Base-by-base conservation (phyloP, 768 basidiomycete species). In the Auriscalpium orientale region DNA sequence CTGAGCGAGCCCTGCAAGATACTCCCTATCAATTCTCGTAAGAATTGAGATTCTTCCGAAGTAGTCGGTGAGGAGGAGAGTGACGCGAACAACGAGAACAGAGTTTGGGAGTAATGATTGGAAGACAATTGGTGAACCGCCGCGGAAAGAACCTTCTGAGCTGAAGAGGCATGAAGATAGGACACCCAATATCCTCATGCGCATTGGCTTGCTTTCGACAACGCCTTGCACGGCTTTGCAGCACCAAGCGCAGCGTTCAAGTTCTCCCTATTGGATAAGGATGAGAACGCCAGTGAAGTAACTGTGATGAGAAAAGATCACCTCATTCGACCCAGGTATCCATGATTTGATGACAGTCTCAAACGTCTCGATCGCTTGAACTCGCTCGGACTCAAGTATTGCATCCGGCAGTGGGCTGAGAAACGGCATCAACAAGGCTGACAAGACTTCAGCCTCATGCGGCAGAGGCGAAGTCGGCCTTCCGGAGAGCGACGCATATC, bases 211-310 rank as follows among this genome's bases (percentile, higher is more conserved):
- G 8, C 72, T 70, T 18, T 74, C 72, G 8, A 36, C 43, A 12
- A n/a, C 50, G 10, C 53, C 51, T 36, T 74, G 67, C 1, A 81
- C 81, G 9, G 85, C 85, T 59, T 78, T 80, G 61, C 82, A 81
- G 64, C 86, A 89, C 88, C 88, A 91, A 34, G 85, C 58, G 61
- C 77, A 81, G 22, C 87, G 80, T 56, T 82, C 81, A 10, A 85
- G 71, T 53, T 76, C 79, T 21, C 68, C 72, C 61, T 77, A 65
- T 37, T 51, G 16, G 12, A 36, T 45, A 21, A 47, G 35, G 54
- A 12, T 56, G 56, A 13, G 46, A 48, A 12, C 49, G 43, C 36
- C n/a, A 18, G 40, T 10, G 9, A 33, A 36, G n/a, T 48, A 47
- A 18, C 18, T 44, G 43, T 8, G 46, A 38, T 22, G 45, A 13